Evolutionary conservation across 306 rosid genomes (phyloP).

Genomic region (Malus asiatica): DNA sequence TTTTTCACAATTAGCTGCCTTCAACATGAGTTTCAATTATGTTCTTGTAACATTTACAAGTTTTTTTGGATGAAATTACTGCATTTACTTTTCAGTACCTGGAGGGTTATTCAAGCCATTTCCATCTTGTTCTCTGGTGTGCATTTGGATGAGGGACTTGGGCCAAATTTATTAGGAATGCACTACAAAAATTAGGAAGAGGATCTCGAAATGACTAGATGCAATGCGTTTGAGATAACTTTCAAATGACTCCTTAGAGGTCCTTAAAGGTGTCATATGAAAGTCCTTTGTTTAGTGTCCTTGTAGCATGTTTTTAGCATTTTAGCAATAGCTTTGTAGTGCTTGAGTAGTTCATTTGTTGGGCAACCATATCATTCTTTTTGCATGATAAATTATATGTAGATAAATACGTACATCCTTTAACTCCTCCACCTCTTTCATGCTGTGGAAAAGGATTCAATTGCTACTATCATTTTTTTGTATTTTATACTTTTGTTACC

Average conservation of each 20-base stretch:
- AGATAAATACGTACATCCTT: not conserved
- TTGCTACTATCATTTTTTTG: not conserved
- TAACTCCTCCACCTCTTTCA: not conserved
- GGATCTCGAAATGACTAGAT: not conserved
- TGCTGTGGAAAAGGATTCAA: not conserved
- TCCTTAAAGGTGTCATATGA: not conserved
- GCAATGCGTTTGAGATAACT: not conserved
- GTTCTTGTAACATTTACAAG: too few relatives aligned
- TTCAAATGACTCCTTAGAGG: not conserved
- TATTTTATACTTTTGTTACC: not conserved
- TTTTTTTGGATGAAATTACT: not conserved
- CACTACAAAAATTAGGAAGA: not conserved
- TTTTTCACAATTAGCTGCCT: not conserved
- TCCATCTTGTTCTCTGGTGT: not conserved
- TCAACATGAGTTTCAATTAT: not conserved
- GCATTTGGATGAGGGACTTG: not conserved
- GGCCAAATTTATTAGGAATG: not conserved
- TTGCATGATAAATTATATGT: not conserved
- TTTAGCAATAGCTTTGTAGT: not conserved
- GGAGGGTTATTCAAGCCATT: not conserved
- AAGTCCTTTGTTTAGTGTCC: not conserved
- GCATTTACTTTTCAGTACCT: not conserved
- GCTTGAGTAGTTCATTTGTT: not conserved
- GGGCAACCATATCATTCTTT: not conserved
- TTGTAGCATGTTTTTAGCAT: not conserved